Base-by-base conservation (phyloP, 768 basidiomycete genomes). In the Zangia roseola region DNA sequence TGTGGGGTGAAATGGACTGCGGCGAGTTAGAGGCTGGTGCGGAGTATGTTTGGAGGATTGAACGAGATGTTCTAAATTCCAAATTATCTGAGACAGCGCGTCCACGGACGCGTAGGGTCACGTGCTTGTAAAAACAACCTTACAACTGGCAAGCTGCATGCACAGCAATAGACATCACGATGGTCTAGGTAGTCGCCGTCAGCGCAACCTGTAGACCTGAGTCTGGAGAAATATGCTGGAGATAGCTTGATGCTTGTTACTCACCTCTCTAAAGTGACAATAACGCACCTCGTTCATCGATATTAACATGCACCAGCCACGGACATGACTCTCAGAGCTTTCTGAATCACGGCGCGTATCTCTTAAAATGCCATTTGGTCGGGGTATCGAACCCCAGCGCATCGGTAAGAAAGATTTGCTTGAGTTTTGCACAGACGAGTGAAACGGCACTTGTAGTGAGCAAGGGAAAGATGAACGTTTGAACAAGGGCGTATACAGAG, bases 111-210 rank as follows among this genome's bases (percentile, higher is more conserved):
- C 36, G 59, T 46, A 23, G 42, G 19, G 50, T 63, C 63, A 63
- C 58, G 63, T 65, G 62, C 20, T 43, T 33, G 34, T 19, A 47
- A 56, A 53, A 48, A 46, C 60, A 61, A 41, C 25, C 13, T 28
- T 28, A 28, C 28, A 10, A 28, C 8, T 28, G 28, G n/a, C n/a
- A n/a, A n/a, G n/a, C n/a, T n/a, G n/a, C n/a, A n/a, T 10, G 9
- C 10, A 26, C 7, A 10, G 2, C 10, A 2, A 8, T 8, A 26
- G 7, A 26, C 26, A 10, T 26, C 26, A 26, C 7, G 7, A 26
- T n/a, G n/a, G n/a, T n/a, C n/a, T n/a, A n/a, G 10, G 5, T 26
- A 26, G 26, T 28, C 28, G 28, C 28, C 28, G 12, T 28, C 12
- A 28, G 13, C 28, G 10, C 28, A 13, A 12, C 12, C 28, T 28